A percentile compares a stretch with the other conserved stretches of the same genome.
Evolutionary conservation across 306 rosid species (phyloP).

Genomic region (Aeschynomene evenia): DNA sequence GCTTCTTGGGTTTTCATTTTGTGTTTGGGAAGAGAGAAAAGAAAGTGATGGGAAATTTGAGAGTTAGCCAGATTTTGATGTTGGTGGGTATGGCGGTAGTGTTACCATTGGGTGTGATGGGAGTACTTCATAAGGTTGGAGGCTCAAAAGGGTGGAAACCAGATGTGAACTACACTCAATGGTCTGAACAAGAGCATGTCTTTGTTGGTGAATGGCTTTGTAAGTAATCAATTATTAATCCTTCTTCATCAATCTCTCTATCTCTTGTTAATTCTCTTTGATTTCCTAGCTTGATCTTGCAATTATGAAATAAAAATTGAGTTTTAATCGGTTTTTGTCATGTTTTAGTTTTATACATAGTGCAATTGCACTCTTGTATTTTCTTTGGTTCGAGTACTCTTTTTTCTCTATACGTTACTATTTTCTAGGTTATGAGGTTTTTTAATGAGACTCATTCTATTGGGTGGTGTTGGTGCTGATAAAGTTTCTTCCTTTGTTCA

Average conservation of each 20-base stretch:
- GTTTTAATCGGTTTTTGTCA: background rate
- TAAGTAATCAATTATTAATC: constrained; percentile 44
- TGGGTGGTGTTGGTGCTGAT: too few species aligned
- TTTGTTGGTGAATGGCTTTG: constrained; percentile 80
- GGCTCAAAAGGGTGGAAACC: constrained; percentile 56
- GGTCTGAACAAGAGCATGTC: constrained; percentile 52
- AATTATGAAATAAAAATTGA: too few species aligned
- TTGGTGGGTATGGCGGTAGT: background rate
- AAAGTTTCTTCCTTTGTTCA: too few species aligned
- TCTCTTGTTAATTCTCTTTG: background rate
- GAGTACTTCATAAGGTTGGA: constrained; percentile 59
- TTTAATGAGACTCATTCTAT: too few species aligned
- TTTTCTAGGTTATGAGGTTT: too few species aligned
- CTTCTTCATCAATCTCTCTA: background rate
- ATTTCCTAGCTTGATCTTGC: too few species aligned
- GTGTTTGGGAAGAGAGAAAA: constrained; percentile 1
- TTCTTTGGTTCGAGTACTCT: too few species aligned
- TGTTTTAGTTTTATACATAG: too few species aligned
- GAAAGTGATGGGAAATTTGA: constrained; percentile 25
- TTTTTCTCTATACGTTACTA: too few species aligned
- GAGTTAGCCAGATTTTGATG: background rate
- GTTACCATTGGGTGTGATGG: background rate
- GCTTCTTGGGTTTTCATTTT: background rate
- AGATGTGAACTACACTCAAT: constrained; percentile 59
- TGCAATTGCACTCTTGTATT: too few species aligned